These are phyloP conservation scores for Penstemon barbatus DNA, from an alignment of 257 asterid genomes.

Conservation along the genomic window DNA sequence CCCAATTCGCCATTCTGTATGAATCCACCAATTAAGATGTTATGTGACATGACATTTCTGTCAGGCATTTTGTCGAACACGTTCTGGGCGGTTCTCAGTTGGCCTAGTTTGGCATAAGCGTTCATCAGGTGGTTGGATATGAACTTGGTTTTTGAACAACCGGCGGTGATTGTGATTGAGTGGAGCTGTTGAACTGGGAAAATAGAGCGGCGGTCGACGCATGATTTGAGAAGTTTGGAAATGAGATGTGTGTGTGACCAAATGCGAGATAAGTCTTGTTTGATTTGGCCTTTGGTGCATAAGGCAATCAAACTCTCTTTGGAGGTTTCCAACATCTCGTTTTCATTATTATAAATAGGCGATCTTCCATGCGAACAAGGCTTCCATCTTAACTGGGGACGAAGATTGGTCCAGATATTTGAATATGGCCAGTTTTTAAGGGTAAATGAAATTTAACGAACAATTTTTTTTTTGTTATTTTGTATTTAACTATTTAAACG, in stretches of 20 bases:
- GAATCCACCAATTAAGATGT: conserved; percentile 76
- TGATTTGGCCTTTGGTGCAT: conserved; percentile 53
- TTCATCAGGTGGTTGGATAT: conserved; percentile 66
- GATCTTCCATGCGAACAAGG: too few relatives aligned
- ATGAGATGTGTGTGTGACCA: conserved; percentile 56
- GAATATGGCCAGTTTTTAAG: too few relatives aligned
- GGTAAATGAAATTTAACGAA: too few relatives aligned
- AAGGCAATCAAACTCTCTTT: conserved; percentile 39
- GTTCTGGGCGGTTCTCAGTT: conserved; percentile 36
- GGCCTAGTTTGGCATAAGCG: conserved; percentile 57
- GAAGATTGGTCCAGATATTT: conserved; percentile 17
- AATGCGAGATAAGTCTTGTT: conserved; percentile 49
- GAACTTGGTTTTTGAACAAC: conserved; percentile 55
- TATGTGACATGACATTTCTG: conserved; percentile 70
- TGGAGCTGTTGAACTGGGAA: conserved; percentile 62
- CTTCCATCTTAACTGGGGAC: conserved; percentile 14
- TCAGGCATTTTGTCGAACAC: conserved; percentile 67
- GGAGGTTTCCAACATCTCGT: neutral
- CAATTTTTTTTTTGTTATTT: too few relatives aligned
- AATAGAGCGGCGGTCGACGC: conserved; percentile 52
- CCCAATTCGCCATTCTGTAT: conserved; percentile 59
- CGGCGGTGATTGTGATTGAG: conserved; percentile 53
- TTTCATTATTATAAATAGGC: too few relatives aligned
- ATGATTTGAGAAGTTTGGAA: conserved; percentile 65
- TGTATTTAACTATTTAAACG: too few relatives aligned